Conservation (phyloP, 148 eudicot species). For the Vaccinium darrowii region DNA sequence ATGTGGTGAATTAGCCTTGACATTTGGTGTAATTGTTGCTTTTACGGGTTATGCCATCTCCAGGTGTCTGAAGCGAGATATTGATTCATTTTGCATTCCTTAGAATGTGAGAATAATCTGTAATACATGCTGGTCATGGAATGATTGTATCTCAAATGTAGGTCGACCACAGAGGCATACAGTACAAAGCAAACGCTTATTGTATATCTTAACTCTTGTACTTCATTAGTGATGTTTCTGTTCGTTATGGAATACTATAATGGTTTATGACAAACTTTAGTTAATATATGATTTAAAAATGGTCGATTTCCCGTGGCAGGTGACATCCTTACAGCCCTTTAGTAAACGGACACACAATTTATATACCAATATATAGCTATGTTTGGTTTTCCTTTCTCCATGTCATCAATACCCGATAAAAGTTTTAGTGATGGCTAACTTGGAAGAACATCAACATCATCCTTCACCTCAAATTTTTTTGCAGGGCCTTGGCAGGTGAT, state of each 20-base stretch:
- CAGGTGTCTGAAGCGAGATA: not conserved
- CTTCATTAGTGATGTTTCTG: not conserved
- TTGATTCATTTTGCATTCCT: not conserved
- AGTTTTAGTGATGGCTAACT: not conserved
- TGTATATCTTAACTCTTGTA: not conserved
- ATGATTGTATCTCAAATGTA: not conserved
- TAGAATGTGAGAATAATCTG: slow-evolving; percentile 1
- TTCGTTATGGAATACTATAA: not conserved
- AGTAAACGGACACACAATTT: not conserved
- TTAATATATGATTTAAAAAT: not conserved
- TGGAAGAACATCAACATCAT: not conserved
- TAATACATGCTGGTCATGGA: not conserved
- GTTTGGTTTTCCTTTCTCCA: not conserved
- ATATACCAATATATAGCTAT: not conserved
- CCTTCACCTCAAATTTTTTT: slow-evolving; percentile 2
- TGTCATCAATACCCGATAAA: not conserved
- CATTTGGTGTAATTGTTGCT: not conserved
- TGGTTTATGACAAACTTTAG: not conserved
- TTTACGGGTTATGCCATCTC: not conserved
- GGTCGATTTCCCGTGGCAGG: not conserved
- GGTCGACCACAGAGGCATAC: not conserved
- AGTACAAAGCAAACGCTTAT: not conserved
- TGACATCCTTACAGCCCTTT: not conserved
- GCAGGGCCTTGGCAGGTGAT: slow-evolving; percentile 99
- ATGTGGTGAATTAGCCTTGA: not conserved